A percentile compares a stretch with the other conserved stretches of the same genome.
Conservation (phyloP, 352 stramenopile species). For the Nothophytophthora sp. region DNA sequence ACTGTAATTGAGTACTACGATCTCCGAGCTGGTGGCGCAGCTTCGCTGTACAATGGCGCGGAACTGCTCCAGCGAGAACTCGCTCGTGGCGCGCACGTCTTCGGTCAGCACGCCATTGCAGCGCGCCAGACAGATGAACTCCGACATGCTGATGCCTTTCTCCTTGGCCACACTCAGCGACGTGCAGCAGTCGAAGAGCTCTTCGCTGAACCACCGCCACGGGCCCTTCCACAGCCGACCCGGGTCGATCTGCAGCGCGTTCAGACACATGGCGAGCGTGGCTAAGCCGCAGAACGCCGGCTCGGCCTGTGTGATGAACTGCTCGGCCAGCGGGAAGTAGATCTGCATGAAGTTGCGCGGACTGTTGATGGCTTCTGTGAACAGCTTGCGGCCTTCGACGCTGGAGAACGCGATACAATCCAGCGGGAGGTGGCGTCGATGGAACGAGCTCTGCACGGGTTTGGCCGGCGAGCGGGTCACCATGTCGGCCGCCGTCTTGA, state of each 20-base stretch:
- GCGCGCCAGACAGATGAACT: constrained; percentile 71
- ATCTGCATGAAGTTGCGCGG: constrained; percentile 84
- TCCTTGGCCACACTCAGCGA: constrained; percentile 70
- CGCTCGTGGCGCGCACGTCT: constrained; percentile 38
- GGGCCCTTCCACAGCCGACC: constrained; percentile 75
- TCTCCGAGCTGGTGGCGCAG: constrained; percentile 71
- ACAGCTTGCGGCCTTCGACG: constrained; percentile 75
- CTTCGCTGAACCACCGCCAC: constrained; percentile 86
- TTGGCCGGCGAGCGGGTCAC: neutral
- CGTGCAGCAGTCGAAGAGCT: constrained; percentile 84
- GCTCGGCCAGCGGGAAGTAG: constrained; percentile 93
- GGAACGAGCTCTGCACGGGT: constrained; percentile 65
- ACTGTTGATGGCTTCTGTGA: constrained; percentile 68
- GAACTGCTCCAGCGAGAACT: constrained; percentile 59
- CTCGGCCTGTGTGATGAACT: constrained; percentile 92
- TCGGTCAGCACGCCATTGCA: constrained; percentile 65
- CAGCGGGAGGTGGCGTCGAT: constrained; percentile 78
- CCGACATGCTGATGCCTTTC: constrained; percentile 66
- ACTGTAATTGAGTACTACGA: constrained; percentile 94
- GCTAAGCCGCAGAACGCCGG: constrained; percentile 91
- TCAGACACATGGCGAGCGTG: constrained; percentile 83
- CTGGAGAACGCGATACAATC: constrained; percentile 87
- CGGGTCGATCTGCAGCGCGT: constrained; percentile 77
- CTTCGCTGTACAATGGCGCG: constrained; percentile 69
- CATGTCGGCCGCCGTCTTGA: constrained; percentile 7